A percentile compares a stretch with the other conserved stretches of the same genome.
phyloP scores from a whole-genome alignment of 495 filamentous ascomycete species.

The Annulohypoxylon maeteangense region DNA sequence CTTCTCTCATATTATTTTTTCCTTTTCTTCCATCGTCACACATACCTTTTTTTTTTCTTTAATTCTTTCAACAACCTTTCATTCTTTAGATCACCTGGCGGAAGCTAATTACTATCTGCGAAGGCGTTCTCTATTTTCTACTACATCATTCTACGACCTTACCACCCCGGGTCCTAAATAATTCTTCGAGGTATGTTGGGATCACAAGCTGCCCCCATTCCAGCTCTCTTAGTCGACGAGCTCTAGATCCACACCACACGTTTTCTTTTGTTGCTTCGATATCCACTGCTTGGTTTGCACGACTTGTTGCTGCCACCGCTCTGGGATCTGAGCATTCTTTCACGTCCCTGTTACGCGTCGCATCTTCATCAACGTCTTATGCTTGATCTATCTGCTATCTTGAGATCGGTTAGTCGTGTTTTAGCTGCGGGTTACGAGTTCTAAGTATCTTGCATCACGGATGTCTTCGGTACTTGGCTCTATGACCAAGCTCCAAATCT shows the following conservation, averaged over 20 bases:
- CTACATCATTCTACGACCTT: constrained; percentile 6
- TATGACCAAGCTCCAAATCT: constrained; percentile 13
- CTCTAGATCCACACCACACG: constrained; percentile 37
- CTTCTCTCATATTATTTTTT: constrained; percentile 37
- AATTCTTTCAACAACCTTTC: constrained; percentile 23
- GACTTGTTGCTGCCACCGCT: constrained; percentile 18
- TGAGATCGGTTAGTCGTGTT: not conserved
- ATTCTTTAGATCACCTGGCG: not conserved
- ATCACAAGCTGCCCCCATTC: constrained; percentile 42
- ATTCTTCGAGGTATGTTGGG: constrained; percentile 38
- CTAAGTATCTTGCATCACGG: constrained; percentile 17
- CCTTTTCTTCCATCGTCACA: constrained; percentile 27
- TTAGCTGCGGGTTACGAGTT: not conserved
- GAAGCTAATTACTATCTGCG: constrained; percentile 3
- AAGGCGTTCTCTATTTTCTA: constrained; percentile 3
- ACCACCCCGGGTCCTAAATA: not conserved
- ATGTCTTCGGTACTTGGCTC: constrained; percentile 22
- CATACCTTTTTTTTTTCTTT: constrained; percentile 17
- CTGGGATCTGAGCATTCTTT: constrained; percentile 14
- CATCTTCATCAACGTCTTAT: constrained; percentile 8
- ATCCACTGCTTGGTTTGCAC: constrained; percentile 26
- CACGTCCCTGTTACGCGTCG: constrained; percentile 30
- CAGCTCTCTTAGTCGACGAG: constrained; percentile 32
- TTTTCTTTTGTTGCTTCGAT: constrained; percentile 35
- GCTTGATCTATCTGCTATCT: not conserved